These are phyloP conservation scores for Penicillium vulpinum DNA, from an alignment of 2,329 filamentous ascomycete species.

Conservation along the genomic window DNA sequence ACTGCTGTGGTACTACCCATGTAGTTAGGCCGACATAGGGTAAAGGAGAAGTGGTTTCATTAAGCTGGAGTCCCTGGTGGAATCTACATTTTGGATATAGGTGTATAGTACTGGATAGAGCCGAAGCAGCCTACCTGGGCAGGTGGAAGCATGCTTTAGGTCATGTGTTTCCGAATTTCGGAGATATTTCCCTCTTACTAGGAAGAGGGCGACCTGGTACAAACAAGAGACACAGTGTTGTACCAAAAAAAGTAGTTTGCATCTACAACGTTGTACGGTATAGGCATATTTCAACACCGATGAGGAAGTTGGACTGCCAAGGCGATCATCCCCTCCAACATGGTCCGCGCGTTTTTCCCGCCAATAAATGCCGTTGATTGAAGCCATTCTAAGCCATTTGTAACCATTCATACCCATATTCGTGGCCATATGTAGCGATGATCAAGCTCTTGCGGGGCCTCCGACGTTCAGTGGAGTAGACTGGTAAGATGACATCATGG, in stretches of 20 bases:
- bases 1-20: not conserved
- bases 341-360: not conserved
- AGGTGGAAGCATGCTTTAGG: not conserved
- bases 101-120: not conserved
- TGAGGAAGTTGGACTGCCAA: not conserved
- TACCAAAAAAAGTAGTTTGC: not conserved
- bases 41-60: not conserved
- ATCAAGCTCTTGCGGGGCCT: not conserved
- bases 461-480: not conserved
- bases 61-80: not conserved
- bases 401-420: not conserved
- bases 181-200: not conserved
- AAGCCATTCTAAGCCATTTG: not conserved
- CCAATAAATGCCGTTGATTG: not conserved
- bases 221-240: not conserved
- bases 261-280: not conserved
- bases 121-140: not conserved
- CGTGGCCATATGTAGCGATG: not conserved
- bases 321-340: not conserved
- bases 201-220: not conserved
- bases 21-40: not conserved
- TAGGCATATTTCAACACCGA: not conserved
- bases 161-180: too few species aligned
- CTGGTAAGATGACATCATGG: not conserved
- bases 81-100: not conserved